These are phyloP conservation scores for Aspergillus clavatus DNA, from an alignment of 2,329 filamentous ascomycete genomes.

Conservation along the genomic window DNA sequence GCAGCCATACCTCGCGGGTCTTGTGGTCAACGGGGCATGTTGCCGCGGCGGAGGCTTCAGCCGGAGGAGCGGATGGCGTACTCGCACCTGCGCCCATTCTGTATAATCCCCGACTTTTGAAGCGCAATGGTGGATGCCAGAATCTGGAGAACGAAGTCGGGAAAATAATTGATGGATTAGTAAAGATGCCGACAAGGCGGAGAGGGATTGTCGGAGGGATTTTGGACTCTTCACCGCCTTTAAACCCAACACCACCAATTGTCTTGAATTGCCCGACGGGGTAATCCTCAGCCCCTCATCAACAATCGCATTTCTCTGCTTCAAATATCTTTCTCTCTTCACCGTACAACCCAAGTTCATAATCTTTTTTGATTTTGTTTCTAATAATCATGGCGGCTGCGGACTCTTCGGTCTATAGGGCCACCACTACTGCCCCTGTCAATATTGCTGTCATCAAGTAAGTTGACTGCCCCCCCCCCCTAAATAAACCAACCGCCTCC, in stretches of 20 bases:
- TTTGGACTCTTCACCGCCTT: slow-evolving; percentile 9
- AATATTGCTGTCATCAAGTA: slow-evolving; percentile 99
- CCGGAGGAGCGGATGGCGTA: slow-evolving; percentile 24
- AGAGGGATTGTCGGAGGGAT: too few species aligned
- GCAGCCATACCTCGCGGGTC: slow-evolving; percentile 82
- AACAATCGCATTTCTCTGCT: slow-evolving; percentile 2
- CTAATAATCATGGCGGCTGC: slow-evolving; percentile 32
- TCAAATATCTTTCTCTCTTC: too few species aligned
- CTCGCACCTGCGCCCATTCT: slow-evolving; percentile 38
- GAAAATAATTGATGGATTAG: slow-evolving; percentile 19
- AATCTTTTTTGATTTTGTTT: too few species aligned
- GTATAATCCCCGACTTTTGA: slow-evolving; percentile 9
- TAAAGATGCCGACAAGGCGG: slow-evolving; percentile 2
- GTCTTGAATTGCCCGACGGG: slow-evolving; percentile 6
- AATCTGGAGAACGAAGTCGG: slow-evolving; percentile 7
- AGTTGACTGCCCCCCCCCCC: slow-evolving; percentile 16
- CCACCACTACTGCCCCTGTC: slow-evolving; percentile 93
- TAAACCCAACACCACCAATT: slow-evolving; percentile 11
- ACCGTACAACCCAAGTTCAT: too few species aligned
- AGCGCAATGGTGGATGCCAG: slow-evolving; percentile 15
- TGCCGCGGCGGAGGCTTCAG: slow-evolving; percentile 26
- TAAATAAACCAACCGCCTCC: slow-evolving; percentile 8
- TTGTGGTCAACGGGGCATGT: slow-evolving; percentile 87
- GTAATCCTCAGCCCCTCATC: slow-evolving; percentile 10
- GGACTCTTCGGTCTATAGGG: slow-evolving; percentile 64